Conservation (phyloP, 345 rosid genomes). For the Cardamine chenopodiifolia region DNA sequence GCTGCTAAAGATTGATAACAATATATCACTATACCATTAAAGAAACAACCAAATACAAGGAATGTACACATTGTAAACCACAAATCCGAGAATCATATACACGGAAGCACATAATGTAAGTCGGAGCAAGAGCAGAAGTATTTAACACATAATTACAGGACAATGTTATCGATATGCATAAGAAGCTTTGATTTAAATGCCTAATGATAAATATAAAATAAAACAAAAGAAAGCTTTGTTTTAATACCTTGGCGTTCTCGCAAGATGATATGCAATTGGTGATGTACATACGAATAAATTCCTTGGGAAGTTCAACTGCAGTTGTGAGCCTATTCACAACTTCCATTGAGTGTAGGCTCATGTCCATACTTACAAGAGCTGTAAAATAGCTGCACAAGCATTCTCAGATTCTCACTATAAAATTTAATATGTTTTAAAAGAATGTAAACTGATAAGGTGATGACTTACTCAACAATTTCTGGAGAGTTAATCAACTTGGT, state of each 20-base stretch:
- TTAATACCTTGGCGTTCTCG: slow-evolving; percentile 80
- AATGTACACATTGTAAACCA: slow-evolving; percentile 3
- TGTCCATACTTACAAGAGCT: slow-evolving; percentile 92
- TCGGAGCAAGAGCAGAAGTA: not conserved
- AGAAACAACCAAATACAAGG: not conserved
- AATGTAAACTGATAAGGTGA: slow-evolving; percentile 25
- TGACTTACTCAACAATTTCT: slow-evolving; percentile 84
- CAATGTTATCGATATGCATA: not conserved
- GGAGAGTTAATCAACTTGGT: slow-evolving; percentile 84
- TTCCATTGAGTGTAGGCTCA: slow-evolving; percentile 98
- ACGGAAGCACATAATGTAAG: not conserved
- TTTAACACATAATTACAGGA: not conserved
- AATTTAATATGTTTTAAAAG: not conserved
- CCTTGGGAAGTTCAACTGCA: slow-evolving; percentile 91
- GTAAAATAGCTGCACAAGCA: slow-evolving; percentile 70
- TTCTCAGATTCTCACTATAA: slow-evolving; percentile 26
- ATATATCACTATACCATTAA: slow-evolving; percentile 29
- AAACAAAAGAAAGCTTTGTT: slow-evolving; percentile 28
- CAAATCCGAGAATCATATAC: not conserved
- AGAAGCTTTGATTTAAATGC: not conserved
- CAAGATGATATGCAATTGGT: slow-evolving; percentile 95
- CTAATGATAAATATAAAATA: not conserved
- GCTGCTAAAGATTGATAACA: slow-evolving; percentile 46
- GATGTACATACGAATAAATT: slow-evolving; percentile 85
- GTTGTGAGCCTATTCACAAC: slow-evolving; percentile 98